Evolutionary conservation across 2,329 filamentous ascomycete species (phyloP), one percentile per base, ranked within the genome.

Genomic region (Plenodomus lindquistii): DNA sequence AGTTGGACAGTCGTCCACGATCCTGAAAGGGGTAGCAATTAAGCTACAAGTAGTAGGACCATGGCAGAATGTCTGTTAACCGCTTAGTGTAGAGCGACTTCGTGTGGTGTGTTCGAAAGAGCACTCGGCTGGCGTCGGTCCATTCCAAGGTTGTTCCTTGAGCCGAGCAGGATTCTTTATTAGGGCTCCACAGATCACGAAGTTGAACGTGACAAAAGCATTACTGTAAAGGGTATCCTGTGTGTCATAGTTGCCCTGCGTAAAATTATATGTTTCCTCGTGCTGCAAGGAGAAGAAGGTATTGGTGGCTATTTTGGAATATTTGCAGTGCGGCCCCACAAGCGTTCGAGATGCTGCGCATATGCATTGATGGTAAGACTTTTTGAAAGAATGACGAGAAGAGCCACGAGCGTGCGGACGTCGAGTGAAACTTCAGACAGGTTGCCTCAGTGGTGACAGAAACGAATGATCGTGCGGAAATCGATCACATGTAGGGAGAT

Each of bases 181-280:
- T 42, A 46, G 16, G 27, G 49, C 47, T 47, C 52, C 49, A 55
- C 54, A 37, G 40, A 48, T 46, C 35, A 48, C 31, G 37, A 13
- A 19, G 15, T 21, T 31, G 50, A 39, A 37, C 39, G 48, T 64
- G 61, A 62, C 61, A 62, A 55, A 62, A 42, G 37, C 44, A 46
- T 55, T 42, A 44, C 61, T 51, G 40, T 62, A 53, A 58, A 48
- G 38, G 59, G 48, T 27, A 61, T 61, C 46, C 53, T 35, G 42
- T 64, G 54, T 64, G 61, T 64, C 61, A 64, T 58, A 58, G 54
- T 44, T 8, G 43, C 46, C 19, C 34, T 48, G 39, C 35, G 37
- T 22, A 44, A 50, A 50, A 48, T 42, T 46, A 29, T n/a, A 10
- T 20, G n/a, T 43, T 48, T 49, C 39, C 46, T 46, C 52, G 54